Evolutionary conservation across 106 monocot genomes (phyloP).

Genomic region (Dendrobium huoshanense): DNA sequence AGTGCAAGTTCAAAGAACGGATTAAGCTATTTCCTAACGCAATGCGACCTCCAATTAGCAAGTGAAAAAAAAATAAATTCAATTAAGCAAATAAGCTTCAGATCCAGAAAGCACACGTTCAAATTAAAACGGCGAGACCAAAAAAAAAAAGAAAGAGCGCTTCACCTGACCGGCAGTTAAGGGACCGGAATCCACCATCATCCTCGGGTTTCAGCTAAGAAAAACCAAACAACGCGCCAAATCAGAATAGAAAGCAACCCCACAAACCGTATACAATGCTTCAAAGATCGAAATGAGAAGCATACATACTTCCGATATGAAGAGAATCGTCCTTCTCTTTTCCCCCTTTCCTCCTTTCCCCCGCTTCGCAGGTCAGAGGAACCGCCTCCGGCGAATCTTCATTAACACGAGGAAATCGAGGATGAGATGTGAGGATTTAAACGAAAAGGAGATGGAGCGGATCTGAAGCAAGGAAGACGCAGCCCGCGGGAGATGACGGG

Average conservation of each 20-base stretch:
- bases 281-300: neutral
- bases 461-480: conserved; percentile 3
- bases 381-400: conserved; percentile 6
- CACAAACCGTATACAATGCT: neutral
- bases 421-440: conserved; percentile 1
- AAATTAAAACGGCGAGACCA: neutral
- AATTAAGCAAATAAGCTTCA: neutral
- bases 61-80: neutral
- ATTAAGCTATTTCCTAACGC: neutral
- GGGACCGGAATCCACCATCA: conserved; percentile 6
- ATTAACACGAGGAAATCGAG: neutral
- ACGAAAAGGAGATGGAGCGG: neutral
- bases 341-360: neutral
- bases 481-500: conserved; percentile 7
- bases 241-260: conserved; percentile 3
- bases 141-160: neutral
- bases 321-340: neutral
- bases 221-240: neutral
- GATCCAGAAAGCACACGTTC: neutral
- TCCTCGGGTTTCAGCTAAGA: neutral
- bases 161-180: conserved; percentile 11
- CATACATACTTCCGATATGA: conserved; percentile 1
- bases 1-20: neutral
- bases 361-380: neutral
- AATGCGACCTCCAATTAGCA: neutral